Base-by-base conservation (phyloP, 352 stramenopile species). In the Pythium graminicola region DNA sequence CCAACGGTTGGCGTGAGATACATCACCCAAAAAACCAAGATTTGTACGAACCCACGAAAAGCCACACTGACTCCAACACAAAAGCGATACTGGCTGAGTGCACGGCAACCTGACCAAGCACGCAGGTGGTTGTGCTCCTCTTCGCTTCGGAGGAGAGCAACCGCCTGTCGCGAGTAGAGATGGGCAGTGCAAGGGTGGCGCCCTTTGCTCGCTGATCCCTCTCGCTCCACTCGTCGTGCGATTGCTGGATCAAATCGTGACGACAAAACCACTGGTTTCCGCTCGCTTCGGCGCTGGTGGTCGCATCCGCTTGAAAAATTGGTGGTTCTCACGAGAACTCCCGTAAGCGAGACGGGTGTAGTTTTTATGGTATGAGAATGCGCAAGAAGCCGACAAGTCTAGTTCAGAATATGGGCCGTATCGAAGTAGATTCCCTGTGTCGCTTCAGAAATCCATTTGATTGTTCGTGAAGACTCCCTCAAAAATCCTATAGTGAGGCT, bases 21-120 rank as follows among this genome's bases (percentile, higher is more conserved):
- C 45, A 50, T 31, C 29, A 63, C 55, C 55, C 47, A 63, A 63
- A 35, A 27, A 62, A 45, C 54, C 46, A 64, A 50, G 44, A 64
- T 64, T 56, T 29, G 45, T 23, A 47, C 36, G 50, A 20, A 53
- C 26, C 45, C 28, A 17, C 28, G 54, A 61, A 61, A 38, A 54
- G 54, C 16, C 54, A 61, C 54, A 20, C 17, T 48, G 52, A 59
- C 28, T 26, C 11, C 29, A 45, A 2, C 36, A 31, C 9, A 28
- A 39, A 27, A 16, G 38, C 10, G 6, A 17, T 8, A 20, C 31
- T 38, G 31, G 16, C 31, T 9, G 6, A 42, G 7, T 6, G 36
- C 9, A 42, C 22, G 50, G 35, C 36, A 48, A 56, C 36, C 9
- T n/a, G 38, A 39, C 31, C 51, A 51, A 51, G 43, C 39, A 6